Evolutionary conservation across 164 flowering plant species (phyloP).

Genomic region (Vitis labrusca): DNA sequence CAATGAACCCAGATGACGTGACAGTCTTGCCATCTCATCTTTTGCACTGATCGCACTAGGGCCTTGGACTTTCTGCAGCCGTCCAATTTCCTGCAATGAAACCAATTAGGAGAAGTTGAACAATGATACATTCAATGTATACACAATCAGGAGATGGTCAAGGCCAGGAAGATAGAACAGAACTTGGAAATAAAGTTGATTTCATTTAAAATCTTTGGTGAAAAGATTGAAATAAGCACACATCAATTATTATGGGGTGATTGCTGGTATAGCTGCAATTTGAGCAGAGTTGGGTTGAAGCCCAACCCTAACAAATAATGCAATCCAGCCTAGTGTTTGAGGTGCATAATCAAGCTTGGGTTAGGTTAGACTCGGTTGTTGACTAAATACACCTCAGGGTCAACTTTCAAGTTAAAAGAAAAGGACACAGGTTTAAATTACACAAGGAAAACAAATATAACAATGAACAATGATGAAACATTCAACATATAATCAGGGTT

Average conservation of each 20-base stretch:
- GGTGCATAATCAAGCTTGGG: conserved; percentile 1
- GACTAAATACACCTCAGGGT: not conserved
- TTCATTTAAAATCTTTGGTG: not conserved
- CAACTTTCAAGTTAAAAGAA: not conserved
- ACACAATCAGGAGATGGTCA: too few species aligned
- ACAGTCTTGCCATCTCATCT: conserved; percentile 96
- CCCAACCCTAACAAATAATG: not conserved
- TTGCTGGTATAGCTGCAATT: not conserved
- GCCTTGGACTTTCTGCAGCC: conserved; percentile 95
- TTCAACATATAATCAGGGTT: not conserved
- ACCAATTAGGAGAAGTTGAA: too few species aligned
- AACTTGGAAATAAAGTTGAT: not conserved
- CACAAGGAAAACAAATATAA: not conserved
- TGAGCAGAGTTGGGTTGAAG: not conserved
- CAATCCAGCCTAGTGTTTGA: not conserved
- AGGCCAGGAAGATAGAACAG: too few species aligned
- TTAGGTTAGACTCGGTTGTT: not conserved
- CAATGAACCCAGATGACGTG: conserved; percentile 93
- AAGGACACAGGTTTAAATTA: not conserved
- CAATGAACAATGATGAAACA: not conserved
- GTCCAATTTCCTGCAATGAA: conserved; percentile 72
- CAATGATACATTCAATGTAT: too few species aligned
- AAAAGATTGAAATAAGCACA: not conserved
- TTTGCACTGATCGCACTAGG: conserved; percentile 94
- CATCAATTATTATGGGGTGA: not conserved